Evolutionary conservation across 2,329 filamentous ascomycete species (phyloP).

Genomic region (Lachnellula cervina): DNA sequence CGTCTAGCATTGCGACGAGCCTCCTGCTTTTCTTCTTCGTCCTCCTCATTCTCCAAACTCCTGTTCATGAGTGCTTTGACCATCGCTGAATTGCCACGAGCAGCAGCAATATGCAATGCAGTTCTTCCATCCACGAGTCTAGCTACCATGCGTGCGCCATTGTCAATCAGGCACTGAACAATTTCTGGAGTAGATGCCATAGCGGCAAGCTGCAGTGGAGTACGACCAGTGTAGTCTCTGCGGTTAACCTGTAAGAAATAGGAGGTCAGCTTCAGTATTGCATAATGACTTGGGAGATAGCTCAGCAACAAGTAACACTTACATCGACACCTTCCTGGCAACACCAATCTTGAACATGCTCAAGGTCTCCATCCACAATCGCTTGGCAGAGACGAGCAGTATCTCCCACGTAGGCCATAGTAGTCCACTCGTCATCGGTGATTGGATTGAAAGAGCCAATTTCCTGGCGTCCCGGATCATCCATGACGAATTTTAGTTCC

Average conservation of each 20-base stretch:
- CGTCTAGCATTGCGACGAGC: conserved; percentile 31
- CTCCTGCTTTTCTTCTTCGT: conserved; percentile 55
- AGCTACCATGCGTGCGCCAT: conserved; percentile 67
- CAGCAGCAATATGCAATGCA: conserved; percentile 75
- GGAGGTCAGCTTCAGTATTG: too few relatives aligned
- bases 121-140: conserved; percentile 76
- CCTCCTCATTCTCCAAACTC: conserved; percentile 68
- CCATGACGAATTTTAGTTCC: conserved; percentile 66
- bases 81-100: conserved; percentile 63
- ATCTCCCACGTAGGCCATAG: conserved; percentile 84
- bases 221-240: conserved; percentile 73
- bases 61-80: conserved; percentile 67
- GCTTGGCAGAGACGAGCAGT: conserved; percentile 73
- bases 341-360: conserved; percentile 67
- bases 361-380: conserved; percentile 69
- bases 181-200: conserved; percentile 64
- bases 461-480: conserved; percentile 74
- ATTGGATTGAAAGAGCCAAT: conserved; percentile 74
- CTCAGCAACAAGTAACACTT: neutral
- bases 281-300: too few relatives aligned
- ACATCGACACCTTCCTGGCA: conserved; percentile 60
- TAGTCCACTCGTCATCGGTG: conserved; percentile 79
- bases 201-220: conserved; percentile 72
- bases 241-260: conserved; percentile 52
- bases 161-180: conserved; percentile 65